Percentiles rank a stretch among this genome's conserved stretches.
These are phyloP conservation scores for Scleromitrula shiraiana DNA, from an alignment of 2,329 filamentous ascomycete genomes.

Conservation along the genomic window DNA sequence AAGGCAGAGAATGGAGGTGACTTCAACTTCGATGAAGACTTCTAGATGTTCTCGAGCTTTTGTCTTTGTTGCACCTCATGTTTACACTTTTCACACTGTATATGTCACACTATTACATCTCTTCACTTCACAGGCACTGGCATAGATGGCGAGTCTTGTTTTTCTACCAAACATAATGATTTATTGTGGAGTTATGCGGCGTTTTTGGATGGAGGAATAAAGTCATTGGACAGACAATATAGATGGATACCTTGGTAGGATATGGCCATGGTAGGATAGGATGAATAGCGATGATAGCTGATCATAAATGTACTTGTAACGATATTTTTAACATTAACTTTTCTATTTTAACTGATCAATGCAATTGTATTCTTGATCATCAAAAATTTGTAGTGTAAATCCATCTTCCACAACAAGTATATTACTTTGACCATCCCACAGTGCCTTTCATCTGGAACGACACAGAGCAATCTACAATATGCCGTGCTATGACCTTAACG, in stretches of 20 bases:
- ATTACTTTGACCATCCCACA: too few relatives aligned
- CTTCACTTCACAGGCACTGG: slow-evolving; percentile 16
- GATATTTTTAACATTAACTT: background rate
- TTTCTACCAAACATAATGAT: slow-evolving; percentile 13
- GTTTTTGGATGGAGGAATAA: slow-evolving; percentile 9
- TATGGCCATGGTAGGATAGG: background rate
- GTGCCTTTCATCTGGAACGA: too few relatives aligned
- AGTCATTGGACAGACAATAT: slow-evolving; percentile 5
- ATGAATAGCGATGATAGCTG: slow-evolving; percentile 11
- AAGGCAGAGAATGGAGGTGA: slow-evolving; percentile 60
- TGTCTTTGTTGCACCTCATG: slow-evolving; percentile 9
- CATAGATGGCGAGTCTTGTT: slow-evolving; percentile 27
- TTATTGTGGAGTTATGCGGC: background rate
- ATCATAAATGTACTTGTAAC: slow-evolving; percentile 14
- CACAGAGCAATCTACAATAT: too few relatives aligned
- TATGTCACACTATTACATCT: slow-evolving; percentile 14
- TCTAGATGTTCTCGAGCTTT: slow-evolving; percentile 48
- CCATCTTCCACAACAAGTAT: too few relatives aligned
- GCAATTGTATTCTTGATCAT: too few relatives aligned
- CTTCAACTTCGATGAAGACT: slow-evolving; percentile 94
- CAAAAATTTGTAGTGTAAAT: too few relatives aligned
- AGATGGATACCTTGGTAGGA: slow-evolving; percentile 13
- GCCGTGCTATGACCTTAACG: background rate
- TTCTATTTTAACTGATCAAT: too few relatives aligned
- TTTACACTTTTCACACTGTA: slow-evolving; percentile 13